Percentiles rank a stretch among this genome's conserved stretches.
phyloP scores from a whole-genome alignment of 352 stramenopile species.

The Phytopythium chamaehyphon region DNA sequence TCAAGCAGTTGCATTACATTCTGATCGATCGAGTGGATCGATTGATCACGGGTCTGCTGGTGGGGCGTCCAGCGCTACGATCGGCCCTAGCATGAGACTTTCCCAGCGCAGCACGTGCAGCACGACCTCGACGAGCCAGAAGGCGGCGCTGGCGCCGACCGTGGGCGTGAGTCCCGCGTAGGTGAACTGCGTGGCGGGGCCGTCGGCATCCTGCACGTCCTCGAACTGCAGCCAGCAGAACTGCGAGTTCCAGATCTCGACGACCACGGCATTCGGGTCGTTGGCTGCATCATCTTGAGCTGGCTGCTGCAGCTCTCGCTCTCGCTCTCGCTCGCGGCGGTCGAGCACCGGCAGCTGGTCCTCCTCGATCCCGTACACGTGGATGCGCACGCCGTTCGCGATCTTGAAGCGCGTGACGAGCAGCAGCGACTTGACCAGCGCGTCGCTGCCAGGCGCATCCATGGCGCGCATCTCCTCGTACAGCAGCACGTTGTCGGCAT shows the following conservation, averaged over 20 bases:
- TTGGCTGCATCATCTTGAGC: too few species aligned
- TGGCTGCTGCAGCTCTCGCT: too few species aligned
- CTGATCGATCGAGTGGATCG: too few species aligned
- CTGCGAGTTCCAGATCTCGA: conserved; percentile 4
- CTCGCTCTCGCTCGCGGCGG: not conserved
- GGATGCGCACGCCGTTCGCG: not conserved
- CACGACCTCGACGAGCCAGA: conserved; percentile 41
- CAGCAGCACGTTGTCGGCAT: conserved; percentile 21
- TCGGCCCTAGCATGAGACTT: conserved; percentile 23
- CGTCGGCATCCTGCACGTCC: conserved; percentile 24
- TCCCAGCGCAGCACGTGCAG: conserved; percentile 40
- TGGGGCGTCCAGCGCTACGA: too few species aligned
- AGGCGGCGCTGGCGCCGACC: conserved; percentile 29
- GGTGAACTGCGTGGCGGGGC: conserved; percentile 9
- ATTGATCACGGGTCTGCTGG: too few species aligned
- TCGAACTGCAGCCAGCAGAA: conserved; percentile 33
- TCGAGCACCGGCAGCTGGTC: not conserved
- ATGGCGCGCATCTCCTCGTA: conserved; percentile 10
- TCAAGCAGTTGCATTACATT: too few species aligned
- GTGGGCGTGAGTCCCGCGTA: conserved; percentile 31
- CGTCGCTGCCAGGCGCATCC: conserved; percentile 2
- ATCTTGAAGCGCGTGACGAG: conserved; percentile 3
- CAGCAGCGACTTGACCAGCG: conserved; percentile 2
- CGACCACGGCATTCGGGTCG: too few species aligned
- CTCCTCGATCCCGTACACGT: conserved; percentile 1